phyloP scores from a whole-genome alignment of 495 filamentous ascomycete genomes.

The Penicillium odoratum region DNA sequence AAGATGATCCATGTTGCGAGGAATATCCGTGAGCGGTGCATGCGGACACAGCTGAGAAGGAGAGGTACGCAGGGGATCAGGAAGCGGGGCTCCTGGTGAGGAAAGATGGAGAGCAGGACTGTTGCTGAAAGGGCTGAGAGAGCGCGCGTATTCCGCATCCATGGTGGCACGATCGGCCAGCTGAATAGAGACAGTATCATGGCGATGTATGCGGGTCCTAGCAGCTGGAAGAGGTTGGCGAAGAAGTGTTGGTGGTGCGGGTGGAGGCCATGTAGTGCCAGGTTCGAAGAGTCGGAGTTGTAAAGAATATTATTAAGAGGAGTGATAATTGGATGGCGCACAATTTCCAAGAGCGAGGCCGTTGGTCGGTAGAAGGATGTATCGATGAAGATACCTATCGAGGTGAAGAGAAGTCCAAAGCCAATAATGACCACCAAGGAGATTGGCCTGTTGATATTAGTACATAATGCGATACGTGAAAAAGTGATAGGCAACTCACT shows the following conservation, averaged over 20 bases:
- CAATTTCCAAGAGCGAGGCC: conserved; percentile 51
- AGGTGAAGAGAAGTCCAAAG: conserved; percentile 61
- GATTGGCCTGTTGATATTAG: conserved; percentile 55
- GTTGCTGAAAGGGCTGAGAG: conserved; percentile 82
- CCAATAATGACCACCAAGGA: conserved; percentile 61
- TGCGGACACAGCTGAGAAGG: conserved; percentile 76
- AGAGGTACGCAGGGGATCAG: conserved; percentile 84
- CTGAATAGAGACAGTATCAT: conserved; percentile 58
- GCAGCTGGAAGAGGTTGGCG: conserved; percentile 80
- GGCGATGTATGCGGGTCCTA: conserved; percentile 80
- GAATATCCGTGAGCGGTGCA: conserved; percentile 66
- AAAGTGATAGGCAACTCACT: conserved; percentile 50
- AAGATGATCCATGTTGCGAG: conserved; percentile 75
- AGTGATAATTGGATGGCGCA: conserved; percentile 71
- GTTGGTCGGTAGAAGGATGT: conserved; percentile 74
- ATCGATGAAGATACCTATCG: conserved; percentile 75
- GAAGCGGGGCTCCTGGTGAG: conserved; percentile 95
- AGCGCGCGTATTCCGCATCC: conserved; percentile 51
- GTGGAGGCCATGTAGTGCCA: conserved; percentile 88
- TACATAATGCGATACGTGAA: not conserved
- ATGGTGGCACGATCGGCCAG: conserved; percentile 45
- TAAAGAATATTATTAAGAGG: conserved; percentile 91
- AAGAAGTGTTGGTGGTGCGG: conserved; percentile 88
- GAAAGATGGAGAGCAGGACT: conserved; percentile 75
- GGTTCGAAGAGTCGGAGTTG: conserved; percentile 73